A percentile compares a stretch with the other conserved stretches of the same genome.
These are phyloP conservation scores for Saccharomycopsis lassenensis DNA, from an alignment of 805 yeast genomes.

Conservation along the genomic window DNA sequence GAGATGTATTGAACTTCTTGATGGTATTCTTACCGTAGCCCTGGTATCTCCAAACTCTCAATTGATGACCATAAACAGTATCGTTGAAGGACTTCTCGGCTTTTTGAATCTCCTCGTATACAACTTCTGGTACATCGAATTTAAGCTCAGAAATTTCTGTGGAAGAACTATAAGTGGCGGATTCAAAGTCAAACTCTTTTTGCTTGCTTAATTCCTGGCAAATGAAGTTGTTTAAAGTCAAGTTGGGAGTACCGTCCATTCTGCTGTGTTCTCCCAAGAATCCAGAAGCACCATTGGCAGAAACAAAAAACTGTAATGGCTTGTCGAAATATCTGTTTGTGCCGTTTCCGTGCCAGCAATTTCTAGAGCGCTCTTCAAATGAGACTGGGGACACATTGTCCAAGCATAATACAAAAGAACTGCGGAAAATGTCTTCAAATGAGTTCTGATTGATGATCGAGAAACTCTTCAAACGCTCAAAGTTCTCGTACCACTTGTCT, in stretches of 20 bases:
- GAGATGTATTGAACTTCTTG: conserved; percentile 75
- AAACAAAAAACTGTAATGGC: conserved; percentile 74
- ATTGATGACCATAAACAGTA: conserved; percentile 51
- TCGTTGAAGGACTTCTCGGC: conserved; percentile 49
- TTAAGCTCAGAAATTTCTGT: conserved; percentile 25
- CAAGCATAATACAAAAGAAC: conserved; percentile 72
- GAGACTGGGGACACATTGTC: conserved; percentile 67
- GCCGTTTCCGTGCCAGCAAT: conserved; percentile 95
- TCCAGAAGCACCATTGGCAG: conserved; percentile 80
- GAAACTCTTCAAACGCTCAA: conserved; percentile 40
- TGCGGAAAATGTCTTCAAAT: conserved; percentile 56
- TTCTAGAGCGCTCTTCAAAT: conserved; percentile 71
- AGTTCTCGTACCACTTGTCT: conserved; percentile 63
- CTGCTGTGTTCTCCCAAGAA: conserved; percentile 93
- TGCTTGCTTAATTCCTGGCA: conserved; percentile 43
- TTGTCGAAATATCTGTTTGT: conserved; percentile 85
- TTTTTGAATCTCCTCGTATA: conserved; percentile 37
- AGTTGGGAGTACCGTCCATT: conserved; percentile 97
- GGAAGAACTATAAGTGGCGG: conserved; percentile 19
- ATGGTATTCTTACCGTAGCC: conserved; percentile 82
- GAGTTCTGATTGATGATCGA: conserved; percentile 54
- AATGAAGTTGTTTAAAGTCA: conserved; percentile 72
- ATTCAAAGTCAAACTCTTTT: conserved; percentile 22
- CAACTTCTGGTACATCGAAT: conserved; percentile 49
- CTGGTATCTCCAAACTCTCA: conserved; percentile 67